Percentiles rank a stretch among this genome's conserved stretches.
These are phyloP conservation scores for Cenchrus purpureus DNA, from an alignment of 176 grass and related monocot genomes.

Conservation along the genomic window DNA sequence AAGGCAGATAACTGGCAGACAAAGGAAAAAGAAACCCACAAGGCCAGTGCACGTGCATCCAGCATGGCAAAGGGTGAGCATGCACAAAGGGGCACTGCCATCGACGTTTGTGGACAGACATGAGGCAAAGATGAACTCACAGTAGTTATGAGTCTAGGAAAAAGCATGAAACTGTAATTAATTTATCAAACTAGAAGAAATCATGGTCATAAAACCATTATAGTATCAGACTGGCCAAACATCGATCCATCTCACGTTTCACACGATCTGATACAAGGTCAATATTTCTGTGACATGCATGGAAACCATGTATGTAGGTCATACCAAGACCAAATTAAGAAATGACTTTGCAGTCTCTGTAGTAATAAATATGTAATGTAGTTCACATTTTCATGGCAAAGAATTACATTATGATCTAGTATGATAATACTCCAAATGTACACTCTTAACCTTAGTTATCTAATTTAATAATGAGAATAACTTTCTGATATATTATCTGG, in stretches of 20 bases:
- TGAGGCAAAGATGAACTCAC: slow-evolving; percentile 1
- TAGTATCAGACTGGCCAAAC: not conserved
- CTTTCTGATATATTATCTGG: not conserved
- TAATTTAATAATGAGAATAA: not conserved
- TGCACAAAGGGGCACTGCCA: not conserved
- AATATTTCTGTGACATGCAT: not conserved
- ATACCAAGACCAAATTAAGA: not conserved
- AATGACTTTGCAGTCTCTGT: not conserved
- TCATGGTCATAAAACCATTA: not conserved
- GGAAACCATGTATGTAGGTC: not conserved
- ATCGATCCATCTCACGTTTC: not conserved
- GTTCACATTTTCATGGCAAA: not conserved
- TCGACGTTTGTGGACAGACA: not conserved
- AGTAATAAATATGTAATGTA: not conserved
- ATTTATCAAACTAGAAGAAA: not conserved
- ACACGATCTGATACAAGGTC: not conserved
- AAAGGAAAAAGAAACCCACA: not conserved
- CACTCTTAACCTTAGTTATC: not conserved
- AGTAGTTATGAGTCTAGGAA: not conserved
- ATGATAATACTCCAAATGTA: not conserved
- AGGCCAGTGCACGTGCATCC: not conserved
- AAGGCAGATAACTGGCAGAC: not conserved
- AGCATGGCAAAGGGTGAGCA: not conserved
- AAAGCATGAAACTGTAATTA: slow-evolving; percentile 5
- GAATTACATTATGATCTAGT: not conserved